Evolutionary conservation across 768 basidiomycete species (phyloP).

Genomic region (Russula earlei): DNA sequence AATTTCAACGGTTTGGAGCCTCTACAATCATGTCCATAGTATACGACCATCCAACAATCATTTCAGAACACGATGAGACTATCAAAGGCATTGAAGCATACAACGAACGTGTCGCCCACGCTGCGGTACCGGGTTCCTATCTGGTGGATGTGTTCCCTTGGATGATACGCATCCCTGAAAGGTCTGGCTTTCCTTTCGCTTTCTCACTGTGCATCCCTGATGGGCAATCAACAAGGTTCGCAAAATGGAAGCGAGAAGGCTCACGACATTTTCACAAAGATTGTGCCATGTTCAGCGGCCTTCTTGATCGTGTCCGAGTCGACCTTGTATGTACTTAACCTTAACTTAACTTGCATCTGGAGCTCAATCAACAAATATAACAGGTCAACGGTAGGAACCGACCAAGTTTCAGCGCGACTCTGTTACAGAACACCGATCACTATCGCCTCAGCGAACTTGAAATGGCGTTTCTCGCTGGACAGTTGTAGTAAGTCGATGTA

Average conservation of each 20-base stretch:
- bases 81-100: neutral
- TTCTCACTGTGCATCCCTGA: neutral
- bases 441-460: neutral
- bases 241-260: slow-evolving; percentile 6
- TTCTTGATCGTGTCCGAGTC: neutral
- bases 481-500: slow-evolving; percentile 3
- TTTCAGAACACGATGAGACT: neutral
- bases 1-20: slow-evolving; percentile 23
- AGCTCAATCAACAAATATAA: neutral
- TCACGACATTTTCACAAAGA: neutral
- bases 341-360: neutral
- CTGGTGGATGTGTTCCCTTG: slow-evolving; percentile 5
- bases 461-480: neutral
- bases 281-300: neutral
- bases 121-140: neutral
- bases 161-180: slow-evolving; percentile 8
- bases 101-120: neutral
- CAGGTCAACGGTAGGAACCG: neutral
- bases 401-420: neutral
- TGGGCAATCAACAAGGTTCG: neutral
- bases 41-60: slow-evolving; percentile 20
- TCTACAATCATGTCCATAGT: slow-evolving; percentile 23
- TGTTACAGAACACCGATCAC: neutral
- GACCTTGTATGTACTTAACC: neutral
- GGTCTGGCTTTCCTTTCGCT: neutral